Percentiles rank a stretch among this genome's conserved stretches.
Conservation (phyloP, 2,329 filamentous ascomycete species). For the Aspergillus oerlinghausenensis region DNA sequence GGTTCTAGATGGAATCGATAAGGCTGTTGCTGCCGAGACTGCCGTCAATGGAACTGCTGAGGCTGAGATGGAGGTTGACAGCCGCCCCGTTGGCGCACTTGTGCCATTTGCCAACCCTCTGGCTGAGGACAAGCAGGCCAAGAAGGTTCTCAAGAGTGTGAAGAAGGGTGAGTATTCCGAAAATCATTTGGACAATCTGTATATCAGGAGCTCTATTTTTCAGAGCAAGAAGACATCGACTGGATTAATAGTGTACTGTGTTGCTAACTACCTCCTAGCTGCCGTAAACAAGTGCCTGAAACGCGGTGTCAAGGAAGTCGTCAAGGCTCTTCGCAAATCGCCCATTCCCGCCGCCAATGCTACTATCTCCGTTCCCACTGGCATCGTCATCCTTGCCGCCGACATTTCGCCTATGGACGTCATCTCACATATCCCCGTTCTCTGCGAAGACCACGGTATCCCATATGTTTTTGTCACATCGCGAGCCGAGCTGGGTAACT, state of each 20-base stretch:
- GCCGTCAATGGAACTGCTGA: conserved; percentile 22
- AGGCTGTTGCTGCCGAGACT: conserved; percentile 20
- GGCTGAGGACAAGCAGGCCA: conserved; percentile 47
- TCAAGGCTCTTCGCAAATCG: conserved; percentile 96
- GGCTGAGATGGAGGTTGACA: conserved; percentile 25
- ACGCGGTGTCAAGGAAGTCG: conserved; percentile 97
- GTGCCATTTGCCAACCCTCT: conserved; percentile 49
- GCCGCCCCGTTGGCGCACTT: conserved; percentile 41
- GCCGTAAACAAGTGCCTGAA: conserved; percentile 94
- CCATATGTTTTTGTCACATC: conserved; percentile 94
- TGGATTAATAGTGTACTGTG: neutral
- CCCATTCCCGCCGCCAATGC: conserved; percentile 62
- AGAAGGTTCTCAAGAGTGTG: conserved; percentile 50
- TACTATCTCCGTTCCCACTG: conserved; percentile 59
- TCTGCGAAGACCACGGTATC: conserved; percentile 97
- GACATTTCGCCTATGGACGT: conserved; percentile 99
- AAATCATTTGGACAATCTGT: neutral
- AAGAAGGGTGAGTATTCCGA: conserved; percentile 42
- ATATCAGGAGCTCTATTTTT: neutral
- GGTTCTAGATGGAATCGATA: conserved; percentile 33
- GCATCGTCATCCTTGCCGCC: conserved; percentile 84
- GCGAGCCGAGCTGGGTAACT: conserved; percentile 87
- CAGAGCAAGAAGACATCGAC: neutral
- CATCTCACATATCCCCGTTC: conserved; percentile 93
- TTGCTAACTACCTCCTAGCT: conserved; percentile 51